A percentile compares a stretch with the other conserved stretches of the same genome.
Evolutionary conservation across 805 yeast species (phyloP).

Genomic region (Lipomyces yamadae): DNA sequence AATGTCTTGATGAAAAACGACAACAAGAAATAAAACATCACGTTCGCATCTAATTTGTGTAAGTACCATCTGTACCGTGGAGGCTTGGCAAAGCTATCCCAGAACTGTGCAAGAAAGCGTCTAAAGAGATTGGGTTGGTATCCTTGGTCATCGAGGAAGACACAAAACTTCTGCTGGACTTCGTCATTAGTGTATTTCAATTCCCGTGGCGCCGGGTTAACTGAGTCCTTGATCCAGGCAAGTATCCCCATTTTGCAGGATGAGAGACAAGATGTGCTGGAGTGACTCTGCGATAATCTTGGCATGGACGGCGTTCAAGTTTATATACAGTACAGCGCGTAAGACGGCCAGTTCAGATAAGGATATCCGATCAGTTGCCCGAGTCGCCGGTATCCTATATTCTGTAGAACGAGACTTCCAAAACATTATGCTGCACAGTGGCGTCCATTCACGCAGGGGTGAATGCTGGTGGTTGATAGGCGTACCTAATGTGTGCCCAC

Average conservation of each 20-base stretch:
- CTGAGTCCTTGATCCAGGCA: constrained; percentile 8
- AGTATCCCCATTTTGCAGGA: not conserved
- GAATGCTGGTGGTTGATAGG: too few species aligned
- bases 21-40: constrained; percentile 22
- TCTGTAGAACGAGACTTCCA: not conserved
- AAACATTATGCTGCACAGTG: not conserved
- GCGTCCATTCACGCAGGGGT: not conserved
- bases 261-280: not conserved
- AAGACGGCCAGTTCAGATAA: not conserved
- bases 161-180: constrained; percentile 5
- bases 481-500: too few species aligned
- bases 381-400: not conserved
- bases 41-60: constrained; percentile 14
- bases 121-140: constrained; percentile 7
- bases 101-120: constrained; percentile 19
- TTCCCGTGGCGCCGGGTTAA: constrained; percentile 3
- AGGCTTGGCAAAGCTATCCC: constrained; percentile 25
- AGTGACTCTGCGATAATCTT: not conserved
- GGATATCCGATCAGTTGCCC: not conserved
- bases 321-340: not conserved
- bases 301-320: not conserved
- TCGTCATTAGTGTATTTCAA: constrained; percentile 10
- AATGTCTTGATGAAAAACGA: constrained; percentile 19
- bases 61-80: constrained; percentile 16
- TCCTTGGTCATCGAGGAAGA: not conserved